A percentile compares a stretch with the other conserved stretches of the same genome.
These are phyloP conservation scores for Boletus vermiculosoides DNA, from an alignment of 768 basidiomycete species.

Conservation along the genomic window DNA sequence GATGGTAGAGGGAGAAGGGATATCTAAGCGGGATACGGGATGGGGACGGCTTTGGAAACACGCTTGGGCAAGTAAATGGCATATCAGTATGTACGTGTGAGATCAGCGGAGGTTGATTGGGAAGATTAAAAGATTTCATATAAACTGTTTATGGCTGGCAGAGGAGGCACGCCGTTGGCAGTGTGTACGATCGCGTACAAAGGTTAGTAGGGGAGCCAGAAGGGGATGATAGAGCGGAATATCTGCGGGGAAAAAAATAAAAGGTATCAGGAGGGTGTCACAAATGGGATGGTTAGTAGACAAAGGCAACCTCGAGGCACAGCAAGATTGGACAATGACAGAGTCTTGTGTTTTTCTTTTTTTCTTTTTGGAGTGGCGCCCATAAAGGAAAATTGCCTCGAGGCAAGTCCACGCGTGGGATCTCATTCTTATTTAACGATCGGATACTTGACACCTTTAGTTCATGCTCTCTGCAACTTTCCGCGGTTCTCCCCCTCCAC, in stretches of 20 bases:
- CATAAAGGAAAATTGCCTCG: not conserved
- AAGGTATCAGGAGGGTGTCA: too few species aligned
- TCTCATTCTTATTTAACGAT: not conserved
- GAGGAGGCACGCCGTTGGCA: conserved; percentile 7
- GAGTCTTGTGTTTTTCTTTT: too few species aligned
- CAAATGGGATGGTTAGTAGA: not conserved
- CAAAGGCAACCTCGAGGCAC: conserved; percentile 4
- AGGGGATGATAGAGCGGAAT: too few species aligned
- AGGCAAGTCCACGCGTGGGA: conserved; percentile 1
- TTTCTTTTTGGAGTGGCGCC: too few species aligned
- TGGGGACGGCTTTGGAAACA: conserved; percentile 10
- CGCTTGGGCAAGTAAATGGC: not conserved
- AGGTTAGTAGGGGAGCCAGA: too few species aligned
- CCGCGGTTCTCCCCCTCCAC: conserved; percentile 26
- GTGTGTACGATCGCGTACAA: not conserved
- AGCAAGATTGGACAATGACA: too few species aligned
- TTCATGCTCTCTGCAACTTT: conserved; percentile 27
- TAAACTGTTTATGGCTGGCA: not conserved
- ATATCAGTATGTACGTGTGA: conserved; percentile 4
- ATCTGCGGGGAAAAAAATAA: too few species aligned
- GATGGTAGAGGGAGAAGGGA: not conserved
- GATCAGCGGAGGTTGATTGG: conserved; percentile 2
- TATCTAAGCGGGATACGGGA: conserved; percentile 3
- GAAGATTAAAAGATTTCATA: not conserved
- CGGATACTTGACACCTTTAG: not conserved